Evolutionary conservation across 106 monocot genomes (phyloP).

Genomic region (Amphibolis antarctica): DNA sequence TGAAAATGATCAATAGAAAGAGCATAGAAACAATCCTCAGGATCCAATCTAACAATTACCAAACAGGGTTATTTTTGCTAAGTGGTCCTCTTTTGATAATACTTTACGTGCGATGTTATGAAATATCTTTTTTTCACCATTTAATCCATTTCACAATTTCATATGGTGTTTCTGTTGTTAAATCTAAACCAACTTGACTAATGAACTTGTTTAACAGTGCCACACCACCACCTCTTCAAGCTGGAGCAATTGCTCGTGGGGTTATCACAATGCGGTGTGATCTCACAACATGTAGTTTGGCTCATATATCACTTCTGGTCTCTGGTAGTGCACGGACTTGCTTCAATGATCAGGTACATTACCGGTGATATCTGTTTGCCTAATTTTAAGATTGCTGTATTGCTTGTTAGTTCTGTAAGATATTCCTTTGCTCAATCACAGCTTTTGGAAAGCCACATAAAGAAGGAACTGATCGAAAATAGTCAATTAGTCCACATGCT

Average conservation of each 20-base stretch:
- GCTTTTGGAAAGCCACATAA: conserved; percentile 80
- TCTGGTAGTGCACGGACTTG: conserved; percentile 88
- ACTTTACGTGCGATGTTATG: no score
- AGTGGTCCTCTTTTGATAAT: no score
- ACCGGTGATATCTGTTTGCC: neutral
- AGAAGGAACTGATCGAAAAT: conserved; percentile 75
- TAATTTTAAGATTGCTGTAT: neutral
- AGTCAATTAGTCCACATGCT: conserved; percentile 44
- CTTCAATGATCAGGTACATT: conserved; percentile 73
- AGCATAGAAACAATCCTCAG: no score
- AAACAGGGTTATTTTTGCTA: no score
- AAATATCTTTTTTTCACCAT: no score
- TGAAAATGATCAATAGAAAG: no score
- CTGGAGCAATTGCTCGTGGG: conserved; percentile 71
- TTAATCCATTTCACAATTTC: no score
- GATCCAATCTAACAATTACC: no score
- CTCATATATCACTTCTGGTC: conserved; percentile 79
- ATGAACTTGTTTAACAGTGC: conserved; percentile 40
- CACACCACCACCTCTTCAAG: conserved; percentile 76
- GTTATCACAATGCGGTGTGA: conserved; percentile 95
- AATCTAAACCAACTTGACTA: no score
- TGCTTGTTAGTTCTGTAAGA: neutral
- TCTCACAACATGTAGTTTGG: conserved; percentile 68
- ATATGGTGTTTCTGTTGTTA: no score
- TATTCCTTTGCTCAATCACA: conserved; percentile 9